These are phyloP conservation scores for Kregervanrija delftensis DNA, from an alignment of 805 yeast genomes.

Conservation along the genomic window DNA sequence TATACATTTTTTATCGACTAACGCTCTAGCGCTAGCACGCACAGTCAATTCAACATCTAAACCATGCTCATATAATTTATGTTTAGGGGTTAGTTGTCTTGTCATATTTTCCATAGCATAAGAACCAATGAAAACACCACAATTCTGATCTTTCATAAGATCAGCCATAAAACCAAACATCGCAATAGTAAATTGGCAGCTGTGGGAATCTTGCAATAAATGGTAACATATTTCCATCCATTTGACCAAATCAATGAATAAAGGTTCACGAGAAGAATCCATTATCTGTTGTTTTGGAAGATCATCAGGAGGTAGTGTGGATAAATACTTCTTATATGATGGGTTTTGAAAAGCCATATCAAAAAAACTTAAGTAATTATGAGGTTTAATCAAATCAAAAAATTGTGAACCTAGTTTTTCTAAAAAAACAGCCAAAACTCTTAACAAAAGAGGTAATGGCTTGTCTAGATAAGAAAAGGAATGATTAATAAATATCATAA, in stretches of 20 bases:
- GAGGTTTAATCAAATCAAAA: conserved; percentile 52
- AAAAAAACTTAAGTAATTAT: conserved; percentile 45
- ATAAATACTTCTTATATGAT: conserved; percentile 33
- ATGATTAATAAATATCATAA: conserved; percentile 42
- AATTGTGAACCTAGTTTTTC: conserved; percentile 35
- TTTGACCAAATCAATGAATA: conserved; percentile 38
- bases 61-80: conserved; percentile 16
- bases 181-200: conserved; percentile 46
- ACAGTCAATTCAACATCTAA: conserved; percentile 32
- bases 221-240: conserved; percentile 45
- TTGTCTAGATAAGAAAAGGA: conserved; percentile 41
- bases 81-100: conserved; percentile 13
- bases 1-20: conserved; percentile 38
- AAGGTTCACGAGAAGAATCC: conserved; percentile 14
- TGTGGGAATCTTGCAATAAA: conserved; percentile 40
- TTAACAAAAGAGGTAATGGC: conserved; percentile 50
- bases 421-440: conserved; percentile 42
- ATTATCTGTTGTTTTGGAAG: conserved; percentile 1
- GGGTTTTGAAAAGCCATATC: conserved; percentile 57
- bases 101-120: conserved; percentile 20
- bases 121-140: conserved; percentile 19
- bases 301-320: conserved; percentile 9
- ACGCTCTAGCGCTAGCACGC: conserved; percentile 41
- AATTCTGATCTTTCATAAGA: conserved; percentile 14
- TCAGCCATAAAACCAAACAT: conserved; percentile 43